Evolutionary conservation across 2,329 filamentous ascomycete genomes (phyloP), one percentile per base, ranked within the genome.

Genomic region (Pseudogymnoascus sp.): DNA sequence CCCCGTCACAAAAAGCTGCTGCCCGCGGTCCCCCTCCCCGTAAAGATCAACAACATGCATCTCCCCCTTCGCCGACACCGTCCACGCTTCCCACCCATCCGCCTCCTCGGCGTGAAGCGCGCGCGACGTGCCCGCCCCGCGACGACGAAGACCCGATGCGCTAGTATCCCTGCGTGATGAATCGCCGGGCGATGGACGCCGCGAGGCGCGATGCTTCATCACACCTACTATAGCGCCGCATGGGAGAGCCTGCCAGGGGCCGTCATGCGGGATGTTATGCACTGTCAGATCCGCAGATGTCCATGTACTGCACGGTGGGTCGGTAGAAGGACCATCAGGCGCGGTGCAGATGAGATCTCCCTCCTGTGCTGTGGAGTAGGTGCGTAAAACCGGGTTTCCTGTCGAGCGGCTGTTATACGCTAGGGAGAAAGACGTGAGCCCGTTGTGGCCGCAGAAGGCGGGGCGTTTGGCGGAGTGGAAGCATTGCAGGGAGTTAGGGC

Each of bases 181-280:
- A 67, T 72, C 21, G 2, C 4, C 15, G 42, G 41, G 63, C 33
- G 44, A 59, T 48, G 39, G 71, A 71, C 6, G 67, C 1, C 38
- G 55, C 63, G 69, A 68, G 17, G 68, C 68, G 65, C 77, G 78
- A 65, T 74, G 60, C 35, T 71, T 81, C 31, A 87, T 79, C 10
- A 91, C 77, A 0, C 89, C 88, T 0, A 90, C 76, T 8, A 90
- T 76, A 61, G 82, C 83, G 0, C 85, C 84, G 33, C 80, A 81
- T 0, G 80, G 77, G 5, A 89, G 76, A 1, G 83, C 76, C 64
- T 86, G 83, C 88, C 88, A 91, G 0, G 76, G 71, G 0, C 88
- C 88, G 0, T 86, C 86, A 38, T 86, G 81, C n/a, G 78, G 73
- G 6, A 91, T 78, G 7, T 76, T 78, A 55, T 81, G 80, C 39